Percentiles rank a stretch among this genome's conserved stretches.
Evolutionary conservation across 2,329 filamentous ascomycete genomes (phyloP).

Genomic region (Graphilbum sp.): DNA sequence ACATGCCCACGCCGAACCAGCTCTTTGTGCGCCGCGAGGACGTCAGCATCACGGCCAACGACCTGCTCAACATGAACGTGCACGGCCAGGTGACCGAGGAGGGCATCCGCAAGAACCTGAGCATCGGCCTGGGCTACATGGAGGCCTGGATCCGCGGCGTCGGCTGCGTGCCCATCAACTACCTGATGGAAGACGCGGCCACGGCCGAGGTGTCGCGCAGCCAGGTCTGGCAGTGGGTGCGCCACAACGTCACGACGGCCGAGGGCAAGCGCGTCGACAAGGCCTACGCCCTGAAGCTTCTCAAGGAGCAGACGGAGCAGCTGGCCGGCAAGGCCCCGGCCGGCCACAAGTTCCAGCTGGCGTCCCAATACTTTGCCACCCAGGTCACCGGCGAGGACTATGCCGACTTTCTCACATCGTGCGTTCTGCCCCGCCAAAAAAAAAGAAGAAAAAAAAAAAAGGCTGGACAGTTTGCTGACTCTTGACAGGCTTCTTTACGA

Average conservation of each 20-base stretch:
- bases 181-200: constrained; percentile 66
- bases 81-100: constrained; percentile 83
- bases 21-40: constrained; percentile 83
- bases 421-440: constrained; percentile 20
- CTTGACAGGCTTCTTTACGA: constrained; percentile 59
- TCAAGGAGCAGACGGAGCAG: constrained; percentile 70
- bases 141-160: constrained; percentile 93
- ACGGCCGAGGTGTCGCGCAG: constrained; percentile 90
- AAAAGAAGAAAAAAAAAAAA: too few relatives aligned
- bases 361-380: constrained; percentile 78
- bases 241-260: constrained; percentile 54
- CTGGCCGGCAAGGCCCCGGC: constrained; percentile 59
- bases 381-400: constrained; percentile 97
- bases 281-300: constrained; percentile 69
- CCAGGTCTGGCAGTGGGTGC: constrained; percentile 94
- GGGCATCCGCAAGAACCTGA: constrained; percentile 93
- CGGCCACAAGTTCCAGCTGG: constrained; percentile 84
- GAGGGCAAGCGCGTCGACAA: constrained; percentile 92
- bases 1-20: constrained; percentile 98
- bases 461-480: too few relatives aligned
- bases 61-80: constrained; percentile 96
- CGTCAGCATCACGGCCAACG: constrained; percentile 69
- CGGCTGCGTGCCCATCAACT: constrained; percentile 66
- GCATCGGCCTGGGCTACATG: constrained; percentile 95
- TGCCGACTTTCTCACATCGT: constrained; percentile 83